Evolutionary conservation across 331 rosid species (phyloP), one percentile per base, ranked within the genome.

Genomic region (Telfairia occidentalis): DNA sequence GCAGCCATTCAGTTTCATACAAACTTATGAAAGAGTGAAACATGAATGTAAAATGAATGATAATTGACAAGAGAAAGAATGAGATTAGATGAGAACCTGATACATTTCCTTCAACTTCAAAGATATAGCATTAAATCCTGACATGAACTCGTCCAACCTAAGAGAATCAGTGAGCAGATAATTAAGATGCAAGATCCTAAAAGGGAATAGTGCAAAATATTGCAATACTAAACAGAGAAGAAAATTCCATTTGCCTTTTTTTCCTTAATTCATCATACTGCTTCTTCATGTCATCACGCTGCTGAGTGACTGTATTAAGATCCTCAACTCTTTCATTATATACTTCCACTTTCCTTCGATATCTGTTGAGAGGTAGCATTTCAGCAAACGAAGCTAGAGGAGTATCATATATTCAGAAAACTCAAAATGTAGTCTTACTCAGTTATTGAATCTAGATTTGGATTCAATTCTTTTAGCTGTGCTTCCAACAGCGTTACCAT

Each of bases 131-230:
- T 90, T 94, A 79, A 94, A 94, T 71, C 98, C 98, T 76, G 89
- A 97, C 98, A 94, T 94, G 85, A 94, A 91, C 85, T 94, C 96
- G 11, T 94, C 98, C 87, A 94, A 82, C 82, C 98, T 94, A 81
- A 75, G 77, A 66, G 29, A 35, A 71, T 5, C 71, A 30, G n/a
- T 52, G 77, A 37, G 45, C 38, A 49, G 77, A 82, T 19, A 60
- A 57, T 59, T 50, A 54, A 46, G 61, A 72, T 49, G 46, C 32
- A 18, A 35, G 19, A 53, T 55, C 46, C 52, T 48, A 0, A n/a
- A 30, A 46, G 19, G 0, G 29, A 38, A 45, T 19, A 16, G 50
- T 73, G 42, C 77, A 65, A 46, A 78, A 48, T 53, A 73, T 7
- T 74, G n/a, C 65, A 50, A 19, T 40, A 10, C 30, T 77, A 24